Evolutionary conservation across 2,329 filamentous ascomycete species (phyloP), one percentile per base, ranked within the genome.

Genomic region (Magnaporthales sp.): DNA sequence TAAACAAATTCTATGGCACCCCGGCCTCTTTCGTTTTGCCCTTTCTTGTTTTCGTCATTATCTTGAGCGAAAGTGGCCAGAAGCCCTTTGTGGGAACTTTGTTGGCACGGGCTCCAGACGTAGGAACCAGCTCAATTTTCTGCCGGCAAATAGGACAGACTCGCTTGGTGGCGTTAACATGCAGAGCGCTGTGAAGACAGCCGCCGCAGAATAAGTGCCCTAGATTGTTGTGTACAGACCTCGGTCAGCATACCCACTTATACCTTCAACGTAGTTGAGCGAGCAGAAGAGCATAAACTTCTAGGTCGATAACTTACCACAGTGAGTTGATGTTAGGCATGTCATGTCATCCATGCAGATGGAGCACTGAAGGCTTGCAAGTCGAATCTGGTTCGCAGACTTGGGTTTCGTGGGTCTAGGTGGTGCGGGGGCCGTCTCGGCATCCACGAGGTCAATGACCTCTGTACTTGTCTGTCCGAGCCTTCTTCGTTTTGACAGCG

Each of bases 321-420:
- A 90, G 74, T 89, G 85, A 2, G 87, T 90, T 62, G 89, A 83
- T 1, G 86, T 88, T 68, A 90, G 71, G 30, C 80, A 78, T 1
- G 81, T 83, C 29, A 80, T 83, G 68, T 86, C 80, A 68, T 89
- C 87, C 85, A 89, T 87, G 75, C 87, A 90, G 67, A 90, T 89
- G 60, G 87, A 85, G 69, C 87, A 90, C 74, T 89, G 85, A 63
- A 89, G 87, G 4, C 79, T 78, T 61, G 80, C 78, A 19, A 90
- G 74, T 73, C 84, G 86, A 72, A 80, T 74, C 64, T 76, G 80
- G 11, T 81, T 84, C 64, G 84, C 82, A 64, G 79, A 77, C 66
- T 81, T 77, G 11, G 79, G 79, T 68, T 65, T 67, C 11, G 24
- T 3, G 32, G 61, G 26, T 10, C 26, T 31, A 22, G 51, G 61